Evolutionary conservation across 768 basidiomycete genomes (phyloP).

Genomic region (Russula emetica): DNA sequence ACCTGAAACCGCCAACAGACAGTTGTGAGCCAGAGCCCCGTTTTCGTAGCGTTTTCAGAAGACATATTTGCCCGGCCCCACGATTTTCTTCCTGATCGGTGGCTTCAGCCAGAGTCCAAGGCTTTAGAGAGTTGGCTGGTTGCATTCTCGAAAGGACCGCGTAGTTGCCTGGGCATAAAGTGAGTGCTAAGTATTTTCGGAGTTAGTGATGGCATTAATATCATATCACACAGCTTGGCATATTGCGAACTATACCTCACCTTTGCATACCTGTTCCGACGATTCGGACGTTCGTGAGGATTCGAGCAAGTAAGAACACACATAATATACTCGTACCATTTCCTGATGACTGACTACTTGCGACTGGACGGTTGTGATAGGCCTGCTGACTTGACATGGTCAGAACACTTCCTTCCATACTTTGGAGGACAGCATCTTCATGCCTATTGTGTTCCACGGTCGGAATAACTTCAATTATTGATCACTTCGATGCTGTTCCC

Average conservation of each 20-base stretch:
- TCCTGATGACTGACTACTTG: neutral
- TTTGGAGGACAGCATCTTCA: conserved; percentile 17
- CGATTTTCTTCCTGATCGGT: conserved; percentile 26
- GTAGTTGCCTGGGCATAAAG: conserved; percentile 29
- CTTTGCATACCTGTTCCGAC: conserved; percentile 29
- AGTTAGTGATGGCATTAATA: neutral
- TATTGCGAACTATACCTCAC: conserved; percentile 28
- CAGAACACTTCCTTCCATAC: conserved; percentile 13
- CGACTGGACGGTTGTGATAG: neutral
- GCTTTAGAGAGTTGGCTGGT: conserved; percentile 21
- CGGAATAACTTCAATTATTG: conserved; percentile 1
- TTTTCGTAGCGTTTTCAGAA: conserved; percentile 19
- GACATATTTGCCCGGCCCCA: conserved; percentile 20
- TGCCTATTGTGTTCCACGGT: conserved; percentile 12
- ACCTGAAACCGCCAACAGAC: neutral
- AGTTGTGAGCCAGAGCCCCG: conserved; percentile 16
- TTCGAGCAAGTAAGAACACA: neutral
- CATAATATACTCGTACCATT: neutral
- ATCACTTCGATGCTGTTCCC: neutral
- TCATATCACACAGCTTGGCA: conserved; percentile 22
- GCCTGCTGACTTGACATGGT: conserved; percentile 12
- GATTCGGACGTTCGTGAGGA: conserved; percentile 26
- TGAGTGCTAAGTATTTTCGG: neutral
- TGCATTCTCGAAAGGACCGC: conserved; percentile 27
- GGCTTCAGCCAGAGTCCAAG: conserved; percentile 16